These are phyloP conservation scores for Mortierella sp. DNA, from an alignment of 371 early-diverging fungal genomes.

Conservation along the genomic window DNA sequence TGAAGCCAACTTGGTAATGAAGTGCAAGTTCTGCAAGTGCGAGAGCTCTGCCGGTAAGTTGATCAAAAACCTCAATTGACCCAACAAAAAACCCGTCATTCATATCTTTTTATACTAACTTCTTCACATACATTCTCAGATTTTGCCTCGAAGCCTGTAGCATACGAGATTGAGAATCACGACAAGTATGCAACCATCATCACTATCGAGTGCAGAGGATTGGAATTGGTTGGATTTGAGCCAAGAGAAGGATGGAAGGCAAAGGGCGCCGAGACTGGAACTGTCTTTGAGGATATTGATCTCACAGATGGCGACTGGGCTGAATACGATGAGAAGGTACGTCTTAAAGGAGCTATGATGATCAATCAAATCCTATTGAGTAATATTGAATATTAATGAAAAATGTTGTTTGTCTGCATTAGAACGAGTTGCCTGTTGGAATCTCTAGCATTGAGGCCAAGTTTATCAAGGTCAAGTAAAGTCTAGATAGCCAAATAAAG, in stretches of 20 bases:
- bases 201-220: slow-evolving; percentile 87
- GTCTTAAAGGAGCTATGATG: too few relatives aligned
- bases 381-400: too few relatives aligned
- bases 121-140: slow-evolving; percentile 60
- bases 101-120: background rate
- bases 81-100: too few relatives aligned
- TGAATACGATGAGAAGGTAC: slow-evolving; percentile 90
- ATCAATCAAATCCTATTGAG: too few relatives aligned
- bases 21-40: slow-evolving; percentile 93
- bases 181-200: slow-evolving; percentile 75
- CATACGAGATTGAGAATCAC: slow-evolving; percentile 73
- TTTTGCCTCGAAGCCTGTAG: slow-evolving; percentile 67
- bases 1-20: slow-evolving; percentile 89
- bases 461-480: slow-evolving; percentile 65
- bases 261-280: slow-evolving; percentile 78
- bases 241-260: slow-evolving; percentile 82
- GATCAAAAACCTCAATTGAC: background rate
- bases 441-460: slow-evolving; percentile 59
- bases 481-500: too few relatives aligned
- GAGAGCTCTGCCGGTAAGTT: slow-evolving; percentile 80
- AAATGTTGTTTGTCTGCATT: too few relatives aligned
- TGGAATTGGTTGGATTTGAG: slow-evolving; percentile 86
- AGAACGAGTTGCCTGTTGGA: slow-evolving; percentile 64
- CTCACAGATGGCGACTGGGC: slow-evolving; percentile 89
- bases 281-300: slow-evolving; percentile 84